Percentiles rank a stretch among this genome's conserved stretches.
Conservation (phyloP, 768 basidiomycete genomes). For the Pisolithus marmoratus region DNA sequence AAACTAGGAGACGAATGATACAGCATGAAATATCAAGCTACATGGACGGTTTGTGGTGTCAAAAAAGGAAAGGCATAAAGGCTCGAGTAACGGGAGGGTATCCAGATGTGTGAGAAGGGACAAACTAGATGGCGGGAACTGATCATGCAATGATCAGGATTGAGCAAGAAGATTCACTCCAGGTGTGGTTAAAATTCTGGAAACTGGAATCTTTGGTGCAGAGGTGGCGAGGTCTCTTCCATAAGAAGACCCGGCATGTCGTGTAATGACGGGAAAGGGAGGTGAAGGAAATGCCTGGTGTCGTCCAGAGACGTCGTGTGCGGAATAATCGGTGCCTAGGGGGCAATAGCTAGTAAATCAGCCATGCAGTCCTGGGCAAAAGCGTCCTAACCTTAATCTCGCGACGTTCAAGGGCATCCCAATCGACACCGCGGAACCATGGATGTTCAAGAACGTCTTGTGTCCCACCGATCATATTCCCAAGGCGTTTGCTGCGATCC, state of each 20-base stretch:
- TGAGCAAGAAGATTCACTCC: conserved; percentile 4
- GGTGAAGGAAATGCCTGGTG: conserved; percentile 79
- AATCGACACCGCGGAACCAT: conserved; percentile 95
- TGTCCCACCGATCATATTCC: conserved; percentile 89
- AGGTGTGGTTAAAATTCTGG: conserved; percentile 57
- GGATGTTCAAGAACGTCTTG: conserved; percentile 88
- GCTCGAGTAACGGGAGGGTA: conserved; percentile 6
- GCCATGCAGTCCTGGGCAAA: neutral
- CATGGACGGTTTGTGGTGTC: conserved; percentile 8
- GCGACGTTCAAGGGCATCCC: conserved; percentile 79
- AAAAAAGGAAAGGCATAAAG: conserved; percentile 1
- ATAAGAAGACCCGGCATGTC: conserved; percentile 75
- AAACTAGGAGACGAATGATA: conserved; percentile 16
- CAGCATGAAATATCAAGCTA: conserved; percentile 27
- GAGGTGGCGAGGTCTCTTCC: conserved; percentile 50
- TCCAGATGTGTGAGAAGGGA: neutral
- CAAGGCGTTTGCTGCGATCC: conserved; percentile 86
- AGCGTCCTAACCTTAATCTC: conserved; percentile 69
- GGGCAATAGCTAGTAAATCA: conserved; percentile 5
- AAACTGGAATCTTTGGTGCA: conserved; percentile 67
- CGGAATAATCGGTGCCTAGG: conserved; percentile 81
- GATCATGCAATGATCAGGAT: conserved; percentile 24
- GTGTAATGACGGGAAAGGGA: conserved; percentile 68
- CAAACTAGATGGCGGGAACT: conserved; percentile 1
- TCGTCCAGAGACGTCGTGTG: conserved; percentile 76